Evolutionary conservation across 371 early-diverging fungal species (phyloP).

Genomic region (Mucor sp.): DNA sequence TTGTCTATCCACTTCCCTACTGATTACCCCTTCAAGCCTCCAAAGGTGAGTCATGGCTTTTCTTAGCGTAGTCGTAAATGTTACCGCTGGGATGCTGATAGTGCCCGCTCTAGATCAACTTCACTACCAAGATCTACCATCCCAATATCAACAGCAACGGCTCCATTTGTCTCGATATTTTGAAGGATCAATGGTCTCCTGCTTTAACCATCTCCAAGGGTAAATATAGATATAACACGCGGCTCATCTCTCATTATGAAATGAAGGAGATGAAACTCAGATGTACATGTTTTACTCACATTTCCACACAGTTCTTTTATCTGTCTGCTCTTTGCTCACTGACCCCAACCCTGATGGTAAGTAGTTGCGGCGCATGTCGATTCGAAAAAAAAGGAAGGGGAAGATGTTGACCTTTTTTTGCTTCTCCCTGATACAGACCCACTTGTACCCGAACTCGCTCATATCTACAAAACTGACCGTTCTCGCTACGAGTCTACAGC

Average conservation of each 20-base stretch:
- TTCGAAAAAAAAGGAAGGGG: not conserved
- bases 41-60: slow-evolving; percentile 66
- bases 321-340: slow-evolving; percentile 96
- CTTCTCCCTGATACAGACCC: slow-evolving; percentile 56
- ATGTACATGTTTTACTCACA: not conserved
- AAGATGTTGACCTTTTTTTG: not conserved
- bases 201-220: slow-evolving; percentile 97
- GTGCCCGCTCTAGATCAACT: slow-evolving; percentile 68
- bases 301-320: slow-evolving; percentile 76
- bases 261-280: not conserved
- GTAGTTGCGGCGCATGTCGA: slow-evolving; percentile 2
- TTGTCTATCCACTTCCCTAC: slow-evolving; percentile 97
- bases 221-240: slow-evolving; percentile 20
- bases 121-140: slow-evolving; percentile 97
- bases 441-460: slow-evolving; percentile 97
- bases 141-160: slow-evolving; percentile 99
- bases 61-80: not conserved
- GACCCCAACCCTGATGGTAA: slow-evolving; percentile 95
- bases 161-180: slow-evolving; percentile 97
- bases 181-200: slow-evolving; percentile 99
- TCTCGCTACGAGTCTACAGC: slow-evolving; percentile 86
- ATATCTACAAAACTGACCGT: slow-evolving; percentile 94
- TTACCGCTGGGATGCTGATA: not conserved
- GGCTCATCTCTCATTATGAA: not conserved
- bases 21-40: slow-evolving; percentile 99